Conservation (phyloP, 2,329 filamentous ascomycete species). For the Furcasterigmium sp. region DNA sequence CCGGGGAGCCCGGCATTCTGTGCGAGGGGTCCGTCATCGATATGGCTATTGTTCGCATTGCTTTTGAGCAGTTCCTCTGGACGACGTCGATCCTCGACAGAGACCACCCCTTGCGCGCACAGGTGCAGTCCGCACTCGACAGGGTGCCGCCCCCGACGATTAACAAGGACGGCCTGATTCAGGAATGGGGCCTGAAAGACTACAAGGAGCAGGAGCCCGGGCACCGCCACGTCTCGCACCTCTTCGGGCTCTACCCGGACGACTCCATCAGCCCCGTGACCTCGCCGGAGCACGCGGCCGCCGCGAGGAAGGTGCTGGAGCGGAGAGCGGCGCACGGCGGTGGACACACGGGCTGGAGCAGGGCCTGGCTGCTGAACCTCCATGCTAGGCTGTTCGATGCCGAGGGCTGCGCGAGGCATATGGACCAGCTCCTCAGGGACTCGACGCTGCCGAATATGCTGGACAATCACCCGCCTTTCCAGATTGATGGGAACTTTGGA, state of each 20-base stretch:
- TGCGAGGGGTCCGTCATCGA: conserved; percentile 42
- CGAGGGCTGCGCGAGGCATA: conserved; percentile 16
- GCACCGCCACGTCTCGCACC: conserved; percentile 45
- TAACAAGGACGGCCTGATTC: conserved; percentile 25
- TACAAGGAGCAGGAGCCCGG: conserved; percentile 36
- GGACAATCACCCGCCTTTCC: conserved; percentile 28
- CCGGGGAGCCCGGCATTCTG: conserved; percentile 30
- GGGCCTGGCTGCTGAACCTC: conserved; percentile 40
- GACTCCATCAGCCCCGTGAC: conserved; percentile 19
- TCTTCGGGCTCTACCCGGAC: conserved; percentile 40
- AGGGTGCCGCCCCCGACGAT: conserved; percentile 15
- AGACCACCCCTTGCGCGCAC: conserved; percentile 1
- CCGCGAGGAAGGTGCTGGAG: conserved; percentile 21
- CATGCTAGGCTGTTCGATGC: conserved; percentile 35
- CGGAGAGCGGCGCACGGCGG: conserved; percentile 26
- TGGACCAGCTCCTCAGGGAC: conserved; percentile 7
- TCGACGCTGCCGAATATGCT: conserved; percentile 11
- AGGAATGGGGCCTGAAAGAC: conserved; percentile 38
- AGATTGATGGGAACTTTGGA: conserved; percentile 47
- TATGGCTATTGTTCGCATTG: conserved; percentile 19
- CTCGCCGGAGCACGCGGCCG: conserved; percentile 14
- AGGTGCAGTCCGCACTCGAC: conserved; percentile 1
- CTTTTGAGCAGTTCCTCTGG: conserved; percentile 17
- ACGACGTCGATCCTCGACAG: conserved; percentile 10
- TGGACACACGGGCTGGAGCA: conserved; percentile 44